A percentile compares a stretch with the other conserved stretches of the same genome.
Conservation (phyloP, 106 monocot species). For the Allium cepa region DNA sequence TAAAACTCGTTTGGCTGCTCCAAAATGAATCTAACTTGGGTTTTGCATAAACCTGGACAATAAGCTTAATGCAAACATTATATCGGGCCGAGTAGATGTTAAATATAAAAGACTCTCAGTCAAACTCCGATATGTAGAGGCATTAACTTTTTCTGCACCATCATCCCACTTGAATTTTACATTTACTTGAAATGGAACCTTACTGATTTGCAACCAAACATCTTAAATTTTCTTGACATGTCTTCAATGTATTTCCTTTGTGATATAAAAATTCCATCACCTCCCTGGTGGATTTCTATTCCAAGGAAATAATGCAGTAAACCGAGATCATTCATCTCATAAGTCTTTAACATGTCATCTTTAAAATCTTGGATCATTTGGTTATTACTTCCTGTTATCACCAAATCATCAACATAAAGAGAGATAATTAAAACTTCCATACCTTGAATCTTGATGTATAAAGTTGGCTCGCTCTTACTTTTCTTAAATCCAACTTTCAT, state of each 20-base stretch:
- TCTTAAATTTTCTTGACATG: no score
- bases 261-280: neutral
- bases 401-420: conserved; percentile 15
- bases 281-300: conserved; percentile 6
- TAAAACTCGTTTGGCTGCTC: neutral
- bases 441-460: conserved; percentile 5
- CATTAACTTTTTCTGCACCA: no score
- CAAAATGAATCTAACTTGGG: neutral
- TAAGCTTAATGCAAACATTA: neutral
- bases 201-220: no score
- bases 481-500: neutral
- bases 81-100: no score
- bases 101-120: no score
- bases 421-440: neutral
- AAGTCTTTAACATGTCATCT: conserved; percentile 1
- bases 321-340: conserved; percentile 12
- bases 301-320: conserved; percentile 8
- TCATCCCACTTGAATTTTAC: no score
- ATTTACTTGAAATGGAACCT: no score
- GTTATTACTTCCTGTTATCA: neutral
- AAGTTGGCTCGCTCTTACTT: neutral
- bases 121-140: no score
- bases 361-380: conserved; percentile 8
- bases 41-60: neutral
- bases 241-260: no score